Evolutionary conservation across 2,329 filamentous ascomycete genomes (phyloP).

Genomic region (Taxawa tesnikishii): DNA sequence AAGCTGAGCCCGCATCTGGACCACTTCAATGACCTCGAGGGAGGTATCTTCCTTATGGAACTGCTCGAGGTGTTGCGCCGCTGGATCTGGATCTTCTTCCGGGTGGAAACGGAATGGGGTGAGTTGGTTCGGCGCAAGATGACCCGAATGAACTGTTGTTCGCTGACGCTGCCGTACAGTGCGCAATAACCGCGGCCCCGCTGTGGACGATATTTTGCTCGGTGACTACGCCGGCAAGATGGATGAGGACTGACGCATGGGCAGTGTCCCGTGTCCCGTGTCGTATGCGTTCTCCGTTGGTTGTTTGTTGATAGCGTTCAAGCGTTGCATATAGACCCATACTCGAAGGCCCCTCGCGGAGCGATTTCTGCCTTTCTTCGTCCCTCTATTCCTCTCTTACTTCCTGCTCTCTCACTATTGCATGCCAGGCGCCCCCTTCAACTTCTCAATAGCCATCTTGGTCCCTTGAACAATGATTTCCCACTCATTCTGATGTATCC

Average conservation of each 20-base stretch:
- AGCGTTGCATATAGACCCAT: conserved; percentile 5
- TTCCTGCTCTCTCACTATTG: too few species aligned
- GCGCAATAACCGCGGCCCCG: conserved; percentile 42
- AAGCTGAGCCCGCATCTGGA: conserved; percentile 75
- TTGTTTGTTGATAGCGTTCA: conserved; percentile 2
- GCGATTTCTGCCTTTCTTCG: too few species aligned
- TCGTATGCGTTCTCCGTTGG: too few species aligned
- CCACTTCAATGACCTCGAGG: conserved; percentile 76
- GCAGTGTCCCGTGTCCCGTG: too few species aligned
- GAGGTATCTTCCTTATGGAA: conserved; percentile 78
- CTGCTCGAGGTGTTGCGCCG: conserved; percentile 74
- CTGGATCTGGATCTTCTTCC: conserved; percentile 96
- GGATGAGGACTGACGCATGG: conserved; percentile 40
- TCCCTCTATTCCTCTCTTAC: too few species aligned
- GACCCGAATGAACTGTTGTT: neutral
- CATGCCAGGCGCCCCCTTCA: conserved; percentile 16
- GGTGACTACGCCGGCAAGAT: conserved; percentile 58
- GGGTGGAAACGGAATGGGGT: conserved; percentile 81
- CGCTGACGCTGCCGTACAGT: conserved; percentile 22
- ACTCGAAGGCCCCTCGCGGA: too few species aligned
- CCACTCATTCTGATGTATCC: conserved; percentile 69
- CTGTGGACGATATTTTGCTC: conserved; percentile 59
- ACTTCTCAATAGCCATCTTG: conserved; percentile 31
- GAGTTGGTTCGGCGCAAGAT: conserved; percentile 2
- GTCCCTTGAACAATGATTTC: conserved; percentile 67